phyloP scores from a whole-genome alignment of 176 grass and related monocot species.

The Raddia distichophylla region DNA sequence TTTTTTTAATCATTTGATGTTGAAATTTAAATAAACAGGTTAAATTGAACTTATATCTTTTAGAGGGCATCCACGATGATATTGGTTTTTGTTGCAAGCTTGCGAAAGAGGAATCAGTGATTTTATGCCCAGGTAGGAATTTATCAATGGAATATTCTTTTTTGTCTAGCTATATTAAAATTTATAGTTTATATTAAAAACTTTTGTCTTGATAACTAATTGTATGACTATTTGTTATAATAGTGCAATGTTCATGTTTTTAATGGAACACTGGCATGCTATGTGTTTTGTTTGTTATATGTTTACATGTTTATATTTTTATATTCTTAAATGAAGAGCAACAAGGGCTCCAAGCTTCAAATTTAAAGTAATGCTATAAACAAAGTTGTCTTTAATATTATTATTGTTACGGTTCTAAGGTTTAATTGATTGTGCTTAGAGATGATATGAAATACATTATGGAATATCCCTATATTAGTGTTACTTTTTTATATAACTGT shows the following conservation, averaged over 20 bases:
- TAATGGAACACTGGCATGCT: neutral
- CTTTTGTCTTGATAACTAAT: neutral
- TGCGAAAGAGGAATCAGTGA: conserved; percentile 83
- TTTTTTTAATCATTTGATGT: neutral
- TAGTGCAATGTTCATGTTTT: neutral
- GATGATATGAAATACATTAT: neutral
- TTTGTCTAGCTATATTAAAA: neutral
- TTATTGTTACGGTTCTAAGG: neutral
- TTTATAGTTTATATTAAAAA: neutral
- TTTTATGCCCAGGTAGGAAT: conserved; percentile 71
- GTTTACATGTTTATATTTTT: neutral
- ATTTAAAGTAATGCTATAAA: neutral
- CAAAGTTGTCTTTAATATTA: neutral
- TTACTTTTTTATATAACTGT: neutral
- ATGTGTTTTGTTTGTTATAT: neutral
- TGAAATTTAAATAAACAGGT: conserved; percentile 51
- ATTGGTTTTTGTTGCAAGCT: conserved; percentile 82
- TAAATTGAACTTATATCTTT: conserved; percentile 60
- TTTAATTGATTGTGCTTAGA: neutral
- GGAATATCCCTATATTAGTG: neutral
- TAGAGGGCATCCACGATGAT: conserved; percentile 76
- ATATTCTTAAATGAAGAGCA: too few species aligned
- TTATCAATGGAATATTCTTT: neutral
- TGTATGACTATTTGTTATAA: neutral
- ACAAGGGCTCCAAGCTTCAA: too few species aligned